Base-by-base conservation (phyloP, 768 basidiomycete species). In the Pluteus cervinus region DNA sequence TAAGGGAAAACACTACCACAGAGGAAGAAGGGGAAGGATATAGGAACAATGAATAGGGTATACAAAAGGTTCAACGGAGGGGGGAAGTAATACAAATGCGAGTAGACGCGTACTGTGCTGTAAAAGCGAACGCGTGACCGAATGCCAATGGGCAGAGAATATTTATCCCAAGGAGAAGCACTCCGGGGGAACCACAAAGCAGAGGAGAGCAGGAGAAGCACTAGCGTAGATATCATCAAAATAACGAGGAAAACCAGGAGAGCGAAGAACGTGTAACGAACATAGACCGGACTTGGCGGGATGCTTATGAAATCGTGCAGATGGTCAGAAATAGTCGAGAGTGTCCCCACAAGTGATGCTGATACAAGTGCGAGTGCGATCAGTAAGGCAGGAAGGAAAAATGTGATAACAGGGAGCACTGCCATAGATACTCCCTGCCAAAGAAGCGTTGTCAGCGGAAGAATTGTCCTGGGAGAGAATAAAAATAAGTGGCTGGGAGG, bases 51-150 rank as follows among this genome's bases (percentile, higher is more conserved):
- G 5, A 59, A 24, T 23, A 58, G 4, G 5, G 54, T 24, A 22
- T 50, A 56, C 4, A 75, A 22, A 32, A 79, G 38, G 52, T 73
- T 78, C 51, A 78, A 62, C 0, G 75, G 76, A 4, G 72, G 60
- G 3, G 73, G 74, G 43, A 75, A 79, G 32, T 48, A 51, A 39
- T 68, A 64, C 3, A 62, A 57, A 5, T 42, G 41, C 1, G 59
- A 45, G 42, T 70, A 76, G 4, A 40, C 35, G 15, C 51, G 35
- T 17, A 70, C 62, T 14, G 64, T 54, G 16, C 50, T 49, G 16
- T 60, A 50, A 42, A 73, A 71, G 1, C 52, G 39, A 26, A 55
- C 55, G 20, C 75, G 71, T 15, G 77, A 72, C 16, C 56, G 49
- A 4, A 61, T 41, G 6, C 76, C 76, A 10, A 73, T 55, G 2